Conservation (phyloP, 176 grass and related monocot genomes). For the Rhynchospora pubera region DNA sequence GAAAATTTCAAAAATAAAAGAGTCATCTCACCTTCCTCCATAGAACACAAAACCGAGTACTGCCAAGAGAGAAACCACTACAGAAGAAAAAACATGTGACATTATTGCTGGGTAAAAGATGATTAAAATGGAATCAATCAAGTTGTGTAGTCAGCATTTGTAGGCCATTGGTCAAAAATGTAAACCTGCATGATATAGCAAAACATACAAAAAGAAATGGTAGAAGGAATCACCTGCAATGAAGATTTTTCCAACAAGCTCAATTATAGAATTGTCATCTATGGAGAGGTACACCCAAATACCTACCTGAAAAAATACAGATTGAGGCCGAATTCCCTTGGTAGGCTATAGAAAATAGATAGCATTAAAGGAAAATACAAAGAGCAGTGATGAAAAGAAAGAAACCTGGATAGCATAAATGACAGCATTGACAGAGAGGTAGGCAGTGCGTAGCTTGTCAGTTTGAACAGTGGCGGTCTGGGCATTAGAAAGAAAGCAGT, state of each 20-base stretch:
- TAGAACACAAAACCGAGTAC: slow-evolving; percentile 16
- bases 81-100: neutral
- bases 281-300: slow-evolving; percentile 21
- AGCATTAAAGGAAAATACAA: neutral
- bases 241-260: slow-evolving; percentile 24
- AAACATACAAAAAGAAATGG: neutral
- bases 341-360: neutral
- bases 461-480: slow-evolving; percentile 14
- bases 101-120: no score
- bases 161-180: neutral
- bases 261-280: slow-evolving; percentile 13
- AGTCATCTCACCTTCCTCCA: slow-evolving; percentile 21
- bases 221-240: slow-evolving; percentile 20
- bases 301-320: neutral
- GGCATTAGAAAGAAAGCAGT: slow-evolving; percentile 13
- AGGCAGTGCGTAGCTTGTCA: slow-evolving; percentile 17
- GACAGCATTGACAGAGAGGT: slow-evolving; percentile 15
- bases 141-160: no score
- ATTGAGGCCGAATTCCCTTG: neutral
- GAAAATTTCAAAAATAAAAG: neutral
- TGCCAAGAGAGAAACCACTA: slow-evolving; percentile 12
- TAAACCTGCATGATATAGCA: neutral
- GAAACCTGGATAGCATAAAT: slow-evolving; percentile 21
- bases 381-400: neutral
- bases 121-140: no score